Percentiles rank a stretch among this genome's conserved stretches.
These are phyloP conservation scores for Populus hybrid DNA, from an alignment of 441 rosid species.

Conservation along the genomic window DNA sequence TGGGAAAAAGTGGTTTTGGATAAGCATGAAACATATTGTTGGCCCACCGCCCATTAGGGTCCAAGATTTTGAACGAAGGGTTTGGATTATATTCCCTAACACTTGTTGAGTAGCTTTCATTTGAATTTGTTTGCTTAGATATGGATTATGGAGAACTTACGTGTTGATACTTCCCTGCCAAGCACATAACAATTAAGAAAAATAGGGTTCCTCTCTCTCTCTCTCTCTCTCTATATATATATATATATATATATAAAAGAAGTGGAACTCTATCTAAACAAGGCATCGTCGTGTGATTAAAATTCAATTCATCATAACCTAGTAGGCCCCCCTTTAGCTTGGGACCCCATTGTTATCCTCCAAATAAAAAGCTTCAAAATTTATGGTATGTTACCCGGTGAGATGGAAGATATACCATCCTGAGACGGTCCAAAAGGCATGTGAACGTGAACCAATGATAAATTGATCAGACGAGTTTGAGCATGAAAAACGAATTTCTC, in stretches of 20 bases:
- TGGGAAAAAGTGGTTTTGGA: conserved; percentile 1
- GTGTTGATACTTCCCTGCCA: background rate
- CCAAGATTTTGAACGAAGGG: conserved; percentile 3
- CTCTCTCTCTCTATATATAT: background rate
- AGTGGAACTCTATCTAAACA: background rate
- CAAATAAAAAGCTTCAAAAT: background rate
- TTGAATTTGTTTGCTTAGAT: background rate
- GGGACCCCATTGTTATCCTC: background rate
- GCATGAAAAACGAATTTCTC: background rate
- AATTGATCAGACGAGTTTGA: background rate
- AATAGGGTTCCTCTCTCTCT: background rate
- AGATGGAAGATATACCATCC: background rate
- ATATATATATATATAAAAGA: no score
- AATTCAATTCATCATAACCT: no score
- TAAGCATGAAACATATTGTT: conserved; percentile 2
- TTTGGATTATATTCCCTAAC: conserved; percentile 19
- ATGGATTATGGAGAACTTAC: conserved; percentile 18
- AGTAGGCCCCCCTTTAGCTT: no score
- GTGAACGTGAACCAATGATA: background rate
- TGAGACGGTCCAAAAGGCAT: background rate
- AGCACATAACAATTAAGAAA: conserved; percentile 1
- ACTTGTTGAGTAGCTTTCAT: background rate
- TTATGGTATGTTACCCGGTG: background rate
- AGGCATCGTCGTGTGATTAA: no score
- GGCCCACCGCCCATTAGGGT: conserved; percentile 12